A percentile compares a stretch with the other conserved stretches of the same genome.
Conservation (phyloP, 148 eudicot genomes). For the Diospyros lotus region DNA sequence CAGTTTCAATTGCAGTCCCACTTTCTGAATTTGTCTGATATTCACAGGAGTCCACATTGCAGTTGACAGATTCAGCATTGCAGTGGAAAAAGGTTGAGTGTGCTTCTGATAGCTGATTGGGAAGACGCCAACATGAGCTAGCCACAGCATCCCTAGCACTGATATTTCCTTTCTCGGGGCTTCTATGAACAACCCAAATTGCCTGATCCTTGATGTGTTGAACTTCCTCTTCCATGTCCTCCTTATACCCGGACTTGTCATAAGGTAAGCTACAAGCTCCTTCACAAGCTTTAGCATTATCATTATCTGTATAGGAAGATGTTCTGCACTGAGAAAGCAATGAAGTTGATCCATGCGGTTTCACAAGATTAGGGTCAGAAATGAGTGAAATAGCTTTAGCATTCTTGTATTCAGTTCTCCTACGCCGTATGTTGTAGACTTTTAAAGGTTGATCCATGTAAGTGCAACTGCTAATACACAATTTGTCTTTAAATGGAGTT, state of each 20-base stretch:
- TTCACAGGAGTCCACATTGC: not conserved
- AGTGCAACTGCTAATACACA: not conserved
- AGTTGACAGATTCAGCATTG: slow-evolving; percentile 13
- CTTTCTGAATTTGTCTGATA: slow-evolving; percentile 1
- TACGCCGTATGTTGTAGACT: not conserved
- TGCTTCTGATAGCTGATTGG: slow-evolving; percentile 13
- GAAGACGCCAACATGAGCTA: slow-evolving; percentile 21
- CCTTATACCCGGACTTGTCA: slow-evolving; percentile 12
- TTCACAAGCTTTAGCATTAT: not conserved
- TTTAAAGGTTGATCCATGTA: slow-evolving; percentile 1
- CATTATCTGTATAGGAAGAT: not conserved
- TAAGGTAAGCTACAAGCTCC: slow-evolving; percentile 9
- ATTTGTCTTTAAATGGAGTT: not conserved
- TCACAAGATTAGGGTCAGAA: not conserved
- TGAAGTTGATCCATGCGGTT: not conserved
- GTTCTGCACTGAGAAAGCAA: slow-evolving; percentile 11
- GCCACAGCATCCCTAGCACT: slow-evolving; percentile 30
- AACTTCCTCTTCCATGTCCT: slow-evolving; percentile 10
- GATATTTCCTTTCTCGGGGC: slow-evolving; percentile 31
- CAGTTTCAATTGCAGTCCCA: slow-evolving; percentile 13
- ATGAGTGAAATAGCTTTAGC: slow-evolving; percentile 6
- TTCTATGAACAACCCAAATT: slow-evolving; percentile 28
- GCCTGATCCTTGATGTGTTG: slow-evolving; percentile 12
- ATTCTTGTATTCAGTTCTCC: slow-evolving; percentile 4
- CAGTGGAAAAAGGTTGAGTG: slow-evolving; percentile 3